Base-by-base conservation (phyloP, 352 stramenopile species). In the Pythium plurisporium region DNA sequence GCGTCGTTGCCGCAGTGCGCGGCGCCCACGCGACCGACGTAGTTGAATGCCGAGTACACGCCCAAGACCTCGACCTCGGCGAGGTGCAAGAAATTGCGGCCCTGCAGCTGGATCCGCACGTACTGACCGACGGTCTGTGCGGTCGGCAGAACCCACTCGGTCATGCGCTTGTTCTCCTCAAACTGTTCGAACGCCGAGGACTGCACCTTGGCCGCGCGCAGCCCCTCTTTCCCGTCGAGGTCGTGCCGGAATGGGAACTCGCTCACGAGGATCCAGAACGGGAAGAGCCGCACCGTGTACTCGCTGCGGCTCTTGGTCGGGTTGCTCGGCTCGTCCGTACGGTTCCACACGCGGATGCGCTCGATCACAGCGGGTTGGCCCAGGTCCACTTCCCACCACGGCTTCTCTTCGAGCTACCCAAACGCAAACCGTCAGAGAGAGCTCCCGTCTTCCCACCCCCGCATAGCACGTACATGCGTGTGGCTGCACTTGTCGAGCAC, bases 361-460 rank as follows among this genome's bases (percentile, higher is more conserved):
- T 91, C 72, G n/a, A 92, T 82, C 36, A 89, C 79, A 9, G 79
- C 77, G 14, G 78, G 73, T 50, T 91, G 79, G 0, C 82, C 80
- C 11, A 98, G 69, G 54, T 98, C 85, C 9, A 98, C 88, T 67
- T 98, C 87, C 82, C 91, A 98, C 89, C 87, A 98, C 19, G 90
- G 82, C 65, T 96, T 90, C 10, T 94, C 73, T 49, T 98, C 91
- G 47, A 96, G 60, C 72, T 89, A 44, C 20, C n/a, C n/a, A n/a
- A n/a, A n/a, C n/a, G n/a, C n/a, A n/a, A n/a, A n/a, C n/a, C n/a
- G n/a, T n/a, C n/a, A n/a, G n/a, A n/a, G n/a, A n/a, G n/a, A n/a
- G n/a, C n/a, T n/a, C n/a, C n/a, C n/a, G n/a, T n/a, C n/a, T n/a
- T n/a, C n/a, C n/a, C n/a, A n/a, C n/a, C n/a, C n/a, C n/a, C 30